Base-by-base conservation (phyloP, 805 yeast species). In the Grigorovia yakushimaensis region DNA sequence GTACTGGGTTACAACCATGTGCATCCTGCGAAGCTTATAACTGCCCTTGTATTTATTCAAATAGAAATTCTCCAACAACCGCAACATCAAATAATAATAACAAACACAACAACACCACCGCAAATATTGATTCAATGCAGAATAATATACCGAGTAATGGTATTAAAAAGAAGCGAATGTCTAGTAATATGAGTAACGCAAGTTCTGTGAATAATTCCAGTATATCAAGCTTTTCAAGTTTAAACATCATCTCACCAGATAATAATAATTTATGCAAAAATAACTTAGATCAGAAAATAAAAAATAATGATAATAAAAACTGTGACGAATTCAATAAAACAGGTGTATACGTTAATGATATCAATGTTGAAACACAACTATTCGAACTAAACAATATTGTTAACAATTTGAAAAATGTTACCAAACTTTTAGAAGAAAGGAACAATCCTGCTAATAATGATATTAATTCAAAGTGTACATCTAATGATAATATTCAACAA, bases 1-100 rank as follows among this genome's bases (percentile, higher is more conserved):
- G 68, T 46, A 61, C 63, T n/a, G 68, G 68, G 2, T 49, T 48
- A 9, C 54, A 49, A 30, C 68, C 68, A 13, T 64, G 68, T 51
- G 49, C 57, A 13, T 58, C 58, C 18, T 64, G 68, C 47, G 56
- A 57, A 20, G 59, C 61, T 17, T 63, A 63, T 46, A 50, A 51
- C 18, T 64, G 68, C 45, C 58, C 53, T 1, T 64, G 68, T 48
- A 47, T 58, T 8, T 62, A 47, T 47, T 15, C 37, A 18, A 8
- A 22, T 21, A 6, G 47, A 42, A 37, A 10, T 38, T 19, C 40
- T 13, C 21, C 40, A 4, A 18, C 23, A 6, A 19, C 20, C 9
- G 5, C 40, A 8, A 19, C 40, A 11, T 19, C 40, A 10, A 18
- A 3, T 17, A 19, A 38, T 38, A 10, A 3, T 15, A 18, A 3